A percentile compares a stretch with the other conserved stretches of the same genome.
Conservation (phyloP, 805 yeast species). For the Starmerella geochares region DNA sequence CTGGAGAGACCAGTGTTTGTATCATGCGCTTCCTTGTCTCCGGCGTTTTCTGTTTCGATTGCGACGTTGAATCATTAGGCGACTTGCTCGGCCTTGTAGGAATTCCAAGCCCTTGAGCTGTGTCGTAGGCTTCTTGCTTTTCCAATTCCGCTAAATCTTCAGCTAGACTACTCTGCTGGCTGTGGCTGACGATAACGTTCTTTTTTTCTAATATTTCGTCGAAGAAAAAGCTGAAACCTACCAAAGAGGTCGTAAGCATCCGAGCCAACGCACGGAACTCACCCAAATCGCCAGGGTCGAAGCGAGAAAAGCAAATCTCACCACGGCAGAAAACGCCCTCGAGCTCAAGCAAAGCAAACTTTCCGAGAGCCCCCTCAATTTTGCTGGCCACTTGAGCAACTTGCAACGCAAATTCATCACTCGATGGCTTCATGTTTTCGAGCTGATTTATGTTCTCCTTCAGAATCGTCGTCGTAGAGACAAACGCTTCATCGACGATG, state of each 20-base stretch:
- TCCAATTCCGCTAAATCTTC: not conserved
- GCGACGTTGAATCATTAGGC: no score
- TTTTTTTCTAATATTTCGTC: constrained; percentile 8
- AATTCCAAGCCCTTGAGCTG: no score
- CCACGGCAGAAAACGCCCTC: constrained; percentile 14
- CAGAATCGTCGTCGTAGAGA: constrained; percentile 3
- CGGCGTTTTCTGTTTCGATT: no score
- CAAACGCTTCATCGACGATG: constrained; percentile 9
- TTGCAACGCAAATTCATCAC: not conserved
- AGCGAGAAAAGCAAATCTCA: constrained; percentile 25
- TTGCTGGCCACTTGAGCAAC: not conserved
- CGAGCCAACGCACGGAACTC: constrained; percentile 22
- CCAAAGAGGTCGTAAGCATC: constrained; percentile 10
- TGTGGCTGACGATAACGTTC: not conserved
- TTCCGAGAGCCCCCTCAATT: not conserved
- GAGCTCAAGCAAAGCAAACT: constrained; percentile 15
- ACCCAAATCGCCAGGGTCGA: constrained; percentile 26
- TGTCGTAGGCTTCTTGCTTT: not conserved
- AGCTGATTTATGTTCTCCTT: not conserved
- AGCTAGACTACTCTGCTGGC: not conserved
- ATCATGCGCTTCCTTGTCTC: no score
- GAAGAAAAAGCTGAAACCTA: constrained; percentile 21
- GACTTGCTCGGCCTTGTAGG: no score
- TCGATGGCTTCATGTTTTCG: constrained; percentile 16
- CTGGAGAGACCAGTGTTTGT: not conserved